phyloP scores from a whole-genome alignment of 2,329 filamentous ascomycete species.

The Aspergillus sp. region DNA sequence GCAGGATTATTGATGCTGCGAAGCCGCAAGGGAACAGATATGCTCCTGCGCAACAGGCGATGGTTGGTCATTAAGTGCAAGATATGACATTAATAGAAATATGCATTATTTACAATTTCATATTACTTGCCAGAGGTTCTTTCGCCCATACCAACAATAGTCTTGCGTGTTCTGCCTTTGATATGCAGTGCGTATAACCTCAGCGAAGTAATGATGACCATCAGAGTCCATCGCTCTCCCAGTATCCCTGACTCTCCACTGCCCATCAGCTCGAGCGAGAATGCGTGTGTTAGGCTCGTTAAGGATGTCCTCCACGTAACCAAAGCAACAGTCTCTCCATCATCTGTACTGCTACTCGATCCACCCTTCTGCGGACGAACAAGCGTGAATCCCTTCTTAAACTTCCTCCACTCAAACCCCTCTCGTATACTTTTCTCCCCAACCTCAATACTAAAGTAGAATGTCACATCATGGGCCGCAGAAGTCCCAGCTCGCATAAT shows the following conservation, averaged over 20 bases:
- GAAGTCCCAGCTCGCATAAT: background rate
- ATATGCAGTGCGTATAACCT: slow-evolving; percentile 1
- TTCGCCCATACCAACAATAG: no score
- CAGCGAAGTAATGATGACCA: slow-evolving; percentile 1
- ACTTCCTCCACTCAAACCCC: background rate
- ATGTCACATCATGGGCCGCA: background rate
- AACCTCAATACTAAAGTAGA: slow-evolving; percentile 1
- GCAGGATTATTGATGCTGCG: slow-evolving; percentile 31
- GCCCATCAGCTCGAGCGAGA: background rate
- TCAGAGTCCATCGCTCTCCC: slow-evolving; percentile 1
- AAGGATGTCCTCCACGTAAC: background rate
- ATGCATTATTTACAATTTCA: no score
- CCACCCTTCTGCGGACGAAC: background rate
- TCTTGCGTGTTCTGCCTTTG: slow-evolving; percentile 2
- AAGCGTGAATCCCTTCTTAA: slow-evolving; percentile 1
- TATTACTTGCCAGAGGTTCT: no score
- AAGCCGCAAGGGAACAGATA: slow-evolving; percentile 37
- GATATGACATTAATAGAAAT: no score
- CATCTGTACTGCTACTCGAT: background rate
- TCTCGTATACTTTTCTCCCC: background rate
- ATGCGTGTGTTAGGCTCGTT: slow-evolving; percentile 1
- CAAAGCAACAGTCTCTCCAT: slow-evolving; percentile 1
- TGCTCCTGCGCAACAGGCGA: background rate
- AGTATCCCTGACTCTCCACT: background rate
- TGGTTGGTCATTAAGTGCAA: no score